These are phyloP conservation scores for Crithidia acanthocephali DNA, from an alignment of 208 protist species.

Conservation along the genomic window DNA sequence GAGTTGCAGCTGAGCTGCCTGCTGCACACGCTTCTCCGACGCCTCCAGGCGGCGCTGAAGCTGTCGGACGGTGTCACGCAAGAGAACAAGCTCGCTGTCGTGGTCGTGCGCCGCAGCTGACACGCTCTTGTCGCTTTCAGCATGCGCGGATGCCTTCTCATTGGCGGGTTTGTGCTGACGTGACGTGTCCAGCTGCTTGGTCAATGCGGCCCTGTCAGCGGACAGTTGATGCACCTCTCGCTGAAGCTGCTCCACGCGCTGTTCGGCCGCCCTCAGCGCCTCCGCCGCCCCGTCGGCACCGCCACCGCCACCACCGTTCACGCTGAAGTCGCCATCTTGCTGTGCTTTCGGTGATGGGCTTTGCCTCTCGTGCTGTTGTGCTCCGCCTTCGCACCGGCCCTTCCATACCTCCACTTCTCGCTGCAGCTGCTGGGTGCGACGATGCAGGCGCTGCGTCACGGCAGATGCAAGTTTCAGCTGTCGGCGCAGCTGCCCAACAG, in stretches of 20 bases:
- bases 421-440: slow-evolving; percentile 18
- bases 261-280: neutral
- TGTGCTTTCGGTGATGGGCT: neutral
- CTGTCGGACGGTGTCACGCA: slow-evolving; percentile 21
- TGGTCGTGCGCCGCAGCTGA: neutral
- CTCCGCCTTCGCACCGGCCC: slow-evolving; percentile 1
- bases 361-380: neutral
- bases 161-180: too few relatives aligned
- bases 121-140: too few relatives aligned
- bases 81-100: neutral
- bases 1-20: slow-evolving; percentile 26
- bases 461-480: slow-evolving; percentile 25
- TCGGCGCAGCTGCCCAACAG: slow-evolving; percentile 21
- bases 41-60: slow-evolving; percentile 27
- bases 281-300: too few relatives aligned
- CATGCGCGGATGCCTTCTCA: too few relatives aligned
- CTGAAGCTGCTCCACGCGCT: slow-evolving; percentile 5
- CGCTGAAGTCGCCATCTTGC: neutral
- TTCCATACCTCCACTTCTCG: slow-evolving; percentile 12
- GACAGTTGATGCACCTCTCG: slow-evolving; percentile 15
- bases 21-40: slow-evolving; percentile 11
- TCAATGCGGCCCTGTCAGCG: slow-evolving; percentile 18
- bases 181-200: neutral
- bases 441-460: slow-evolving; percentile 29
- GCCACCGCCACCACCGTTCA: neutral